These are phyloP conservation scores for Seiridium unicorne DNA, from an alignment of 2,329 filamentous ascomycete species.

Conservation along the genomic window DNA sequence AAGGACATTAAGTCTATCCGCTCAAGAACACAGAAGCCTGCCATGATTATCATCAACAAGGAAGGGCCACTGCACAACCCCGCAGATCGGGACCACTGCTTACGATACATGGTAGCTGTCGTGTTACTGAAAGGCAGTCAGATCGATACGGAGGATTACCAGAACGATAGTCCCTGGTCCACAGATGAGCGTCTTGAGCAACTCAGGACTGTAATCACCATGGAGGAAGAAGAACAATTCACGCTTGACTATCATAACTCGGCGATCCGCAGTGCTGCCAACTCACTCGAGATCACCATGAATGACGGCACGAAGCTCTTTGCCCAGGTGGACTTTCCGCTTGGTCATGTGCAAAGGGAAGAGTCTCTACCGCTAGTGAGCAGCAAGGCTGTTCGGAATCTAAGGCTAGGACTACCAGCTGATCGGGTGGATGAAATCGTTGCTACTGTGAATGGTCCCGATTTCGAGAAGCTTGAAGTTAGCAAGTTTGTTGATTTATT, in stretches of 20 bases:
- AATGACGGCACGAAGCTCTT: not conserved
- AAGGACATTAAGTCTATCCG: not conserved
- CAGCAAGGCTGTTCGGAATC: not conserved
- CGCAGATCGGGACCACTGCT: conserved; percentile 19
- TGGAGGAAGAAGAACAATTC: not conserved
- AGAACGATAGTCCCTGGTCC: not conserved
- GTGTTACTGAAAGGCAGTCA: conserved; percentile 14
- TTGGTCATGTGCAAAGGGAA: not conserved
- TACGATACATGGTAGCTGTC: conserved; percentile 18
- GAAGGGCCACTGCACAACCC: conserved; percentile 16
- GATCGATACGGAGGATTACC: not conserved
- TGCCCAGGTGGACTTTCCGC: not conserved
- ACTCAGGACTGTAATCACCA: not conserved
- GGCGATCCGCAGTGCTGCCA: not conserved
- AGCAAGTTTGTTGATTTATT: too few species aligned
- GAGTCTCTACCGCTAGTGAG: not conserved
- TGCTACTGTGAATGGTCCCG: too few species aligned
- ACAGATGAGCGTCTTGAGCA: not conserved
- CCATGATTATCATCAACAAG: conserved; percentile 20
- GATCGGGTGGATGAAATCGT: not conserved
- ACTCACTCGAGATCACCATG: not conserved
- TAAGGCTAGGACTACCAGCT: not conserved
- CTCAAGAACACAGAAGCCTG: conserved; percentile 7
- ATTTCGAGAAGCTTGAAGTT: too few species aligned
- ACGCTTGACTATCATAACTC: not conserved